Evolutionary conservation across 1,139 yeast genomes (phyloP), one percentile per base, ranked within the genome.

Genomic region (Suhomyces maxii): DNA sequence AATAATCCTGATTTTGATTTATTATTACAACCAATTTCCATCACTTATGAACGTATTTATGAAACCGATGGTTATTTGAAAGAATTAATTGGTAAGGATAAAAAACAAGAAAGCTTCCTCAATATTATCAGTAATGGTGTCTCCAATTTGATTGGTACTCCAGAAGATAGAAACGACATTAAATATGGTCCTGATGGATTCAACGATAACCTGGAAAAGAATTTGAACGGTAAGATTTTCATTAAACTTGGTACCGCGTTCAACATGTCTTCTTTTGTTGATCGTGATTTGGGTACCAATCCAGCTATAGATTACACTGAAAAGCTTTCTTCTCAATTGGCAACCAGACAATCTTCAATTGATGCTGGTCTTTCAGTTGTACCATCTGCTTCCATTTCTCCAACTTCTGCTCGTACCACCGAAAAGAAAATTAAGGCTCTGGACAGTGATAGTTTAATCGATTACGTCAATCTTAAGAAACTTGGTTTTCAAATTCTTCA

Each of bases 21-120:
- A 59, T 52, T 68, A 63, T 65, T 83, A 40, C 81, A 79, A 50
- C 88, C 88, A 0, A 71, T 83, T 5, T 71, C 84, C 18, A 80
- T 84, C 23, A 82, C 83, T 46, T 83, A 83, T 56, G 88, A 83
- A 62, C 73, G 84, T 52, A 82, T 82, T n/a, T 81, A 82, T 45
- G 88, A 83, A 59, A 79, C 84, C 7, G 86, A 82, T 55, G 77
- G 83, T 4, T 83, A 82, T 57, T 78, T 82, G 42, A 74, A 77
- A 39, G 88, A 83, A 59, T 69, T 83, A 48, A 70, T 80, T 48
- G 88, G 88, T 14, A 70, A 72, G 46, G 86, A 82, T 56, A 83
- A 83, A 59, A 73, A 73, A 39, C 77, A 75, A 53, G 80, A 76
- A 53, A 70, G 77, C 54, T 69, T 71, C 39, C 38, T 59, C 26